Base-by-base conservation (phyloP, 1,284 basidiomycete genomes). In the Malassezia sympodialis region DNA sequence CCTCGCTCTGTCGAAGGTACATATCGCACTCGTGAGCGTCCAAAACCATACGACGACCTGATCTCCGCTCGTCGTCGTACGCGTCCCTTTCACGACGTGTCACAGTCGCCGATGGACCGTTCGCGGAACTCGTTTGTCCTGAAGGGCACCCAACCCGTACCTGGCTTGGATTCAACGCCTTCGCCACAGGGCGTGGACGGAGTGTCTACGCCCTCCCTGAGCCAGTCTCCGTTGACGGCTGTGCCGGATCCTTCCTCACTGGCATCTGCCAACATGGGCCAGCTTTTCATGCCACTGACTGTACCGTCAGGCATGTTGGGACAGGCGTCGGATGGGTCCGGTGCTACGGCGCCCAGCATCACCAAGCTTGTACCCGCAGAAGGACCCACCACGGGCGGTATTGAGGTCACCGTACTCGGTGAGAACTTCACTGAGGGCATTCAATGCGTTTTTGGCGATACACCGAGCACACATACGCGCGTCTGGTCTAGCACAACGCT, bases 401-500 rank as follows among this genome's bases (percentile, higher is more conserved):
- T 89, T 61, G 90, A 94, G 74, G 87, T 99, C 21, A 98, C 94
- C 0, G 80, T 98, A 5, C 82, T 96, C 2, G 94, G 94, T 21
- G 67, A 69, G 47, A 68, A 73, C 43, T 96, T 99, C 77, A 66
- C 74, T 15, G 77, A 76, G 11, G 78, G 78, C 32, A 74, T 79
- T 45, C 76, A 84, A 50, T 88, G 89, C 67, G 78, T 90, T 6
- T 98, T 98, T 76, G 93, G 93, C 27, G 88, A 87, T 60, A 80
- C 83, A 5, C 77, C 83, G 2, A 86, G 90, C 4, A 85, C 83
- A 51, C 85, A 84, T 21, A 96, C 90, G 0, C 85, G 88, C 63
- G 82, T 87, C 35, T 96, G 90, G 86, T 89, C 88, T 67, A 84
- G 89, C 58, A 93, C 90, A 66, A 93, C 93, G 35, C 81, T 96